These are phyloP conservation scores for Entomophthora muscae DNA, from an alignment of 371 early-diverging fungal genomes.

Conservation along the genomic window DNA sequence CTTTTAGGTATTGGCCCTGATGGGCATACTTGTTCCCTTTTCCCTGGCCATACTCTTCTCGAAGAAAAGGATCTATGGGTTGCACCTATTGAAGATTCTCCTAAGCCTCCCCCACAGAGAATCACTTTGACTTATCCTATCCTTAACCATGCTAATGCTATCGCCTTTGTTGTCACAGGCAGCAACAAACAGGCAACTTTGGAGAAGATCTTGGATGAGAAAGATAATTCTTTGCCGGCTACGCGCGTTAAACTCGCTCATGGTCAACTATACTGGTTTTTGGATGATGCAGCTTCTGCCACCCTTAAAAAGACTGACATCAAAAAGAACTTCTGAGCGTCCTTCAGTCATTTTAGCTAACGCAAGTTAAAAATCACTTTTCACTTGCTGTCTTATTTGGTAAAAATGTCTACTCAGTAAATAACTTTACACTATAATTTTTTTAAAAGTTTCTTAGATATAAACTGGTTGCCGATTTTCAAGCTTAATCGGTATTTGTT, in stretches of 20 bases:
- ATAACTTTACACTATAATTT: no score
- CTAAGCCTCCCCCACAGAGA: constrained; percentile 90
- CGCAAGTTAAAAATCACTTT: no score
- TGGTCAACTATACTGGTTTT: constrained; percentile 51
- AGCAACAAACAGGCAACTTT: constrained; percentile 74
- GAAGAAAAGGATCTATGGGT: constrained; percentile 49
- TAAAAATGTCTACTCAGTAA: no score
- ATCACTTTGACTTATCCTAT: constrained; percentile 91
- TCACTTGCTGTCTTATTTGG: no score
- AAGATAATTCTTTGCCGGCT: constrained; percentile 37
- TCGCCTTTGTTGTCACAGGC: constrained; percentile 80
- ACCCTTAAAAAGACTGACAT: constrained; percentile 8
- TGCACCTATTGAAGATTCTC: constrained; percentile 69
- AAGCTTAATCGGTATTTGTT: no score
- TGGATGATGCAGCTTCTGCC: constrained; percentile 49
- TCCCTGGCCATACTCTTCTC: constrained; percentile 82
- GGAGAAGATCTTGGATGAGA: constrained; percentile 41
- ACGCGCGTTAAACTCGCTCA: constrained; percentile 41
- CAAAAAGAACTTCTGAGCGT: not conserved
- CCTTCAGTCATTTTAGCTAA: no score
- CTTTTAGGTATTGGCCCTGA: constrained; percentile 99
- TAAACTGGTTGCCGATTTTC: no score
- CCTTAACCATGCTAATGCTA: constrained; percentile 53
- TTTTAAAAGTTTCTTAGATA: no score
- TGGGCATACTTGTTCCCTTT: constrained; percentile 97